A percentile compares a stretch with the other conserved stretches of the same genome.
phyloP scores from a whole-genome alignment of 345 rosid species.

The Euphorbia lathyris region DNA sequence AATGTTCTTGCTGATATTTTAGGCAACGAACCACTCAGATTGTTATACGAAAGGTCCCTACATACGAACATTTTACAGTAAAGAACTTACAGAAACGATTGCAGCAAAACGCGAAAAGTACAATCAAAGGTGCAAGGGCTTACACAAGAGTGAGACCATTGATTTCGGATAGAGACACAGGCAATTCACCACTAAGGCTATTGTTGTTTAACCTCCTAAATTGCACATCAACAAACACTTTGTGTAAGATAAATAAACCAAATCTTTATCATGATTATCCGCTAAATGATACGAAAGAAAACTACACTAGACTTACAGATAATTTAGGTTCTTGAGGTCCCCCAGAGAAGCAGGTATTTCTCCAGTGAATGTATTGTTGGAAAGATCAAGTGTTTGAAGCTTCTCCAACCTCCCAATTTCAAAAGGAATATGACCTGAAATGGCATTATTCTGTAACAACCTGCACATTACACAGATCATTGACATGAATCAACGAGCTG shows the following conservation, averaged over 20 bases:
- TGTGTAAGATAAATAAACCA: not conserved
- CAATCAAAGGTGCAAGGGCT: slow-evolving; percentile 23
- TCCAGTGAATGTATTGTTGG: slow-evolving; percentile 75
- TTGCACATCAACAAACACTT: slow-evolving; percentile 21
- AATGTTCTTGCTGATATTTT: slow-evolving; percentile 90
- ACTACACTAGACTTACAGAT: slow-evolving; percentile 52
- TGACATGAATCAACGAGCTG: not conserved
- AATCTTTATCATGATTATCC: not conserved
- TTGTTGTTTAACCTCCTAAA: slow-evolving; percentile 96
- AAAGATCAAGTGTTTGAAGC: slow-evolving; percentile 91
- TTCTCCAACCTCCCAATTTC: slow-evolving; percentile 80
- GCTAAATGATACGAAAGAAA: not conserved
- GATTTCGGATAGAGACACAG: slow-evolving; percentile 73
- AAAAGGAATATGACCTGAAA: slow-evolving; percentile 75
- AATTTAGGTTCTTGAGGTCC: slow-evolving; percentile 70
- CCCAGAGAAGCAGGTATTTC: slow-evolving; percentile 77
- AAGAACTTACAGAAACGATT: not conserved
- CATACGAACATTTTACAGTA: slow-evolving; percentile 19
- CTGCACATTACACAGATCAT: slow-evolving; percentile 36
- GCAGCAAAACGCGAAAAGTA: not conserved
- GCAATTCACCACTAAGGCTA: slow-evolving; percentile 78
- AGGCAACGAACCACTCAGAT: slow-evolving; percentile 88
- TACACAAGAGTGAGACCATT: slow-evolving; percentile 90
- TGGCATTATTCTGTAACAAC: slow-evolving; percentile 92
- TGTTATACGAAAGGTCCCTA: slow-evolving; percentile 93